Evolutionary conservation across 2,329 filamentous ascomycete species (phyloP).

Genomic region (Sporothrix phasma): DNA sequence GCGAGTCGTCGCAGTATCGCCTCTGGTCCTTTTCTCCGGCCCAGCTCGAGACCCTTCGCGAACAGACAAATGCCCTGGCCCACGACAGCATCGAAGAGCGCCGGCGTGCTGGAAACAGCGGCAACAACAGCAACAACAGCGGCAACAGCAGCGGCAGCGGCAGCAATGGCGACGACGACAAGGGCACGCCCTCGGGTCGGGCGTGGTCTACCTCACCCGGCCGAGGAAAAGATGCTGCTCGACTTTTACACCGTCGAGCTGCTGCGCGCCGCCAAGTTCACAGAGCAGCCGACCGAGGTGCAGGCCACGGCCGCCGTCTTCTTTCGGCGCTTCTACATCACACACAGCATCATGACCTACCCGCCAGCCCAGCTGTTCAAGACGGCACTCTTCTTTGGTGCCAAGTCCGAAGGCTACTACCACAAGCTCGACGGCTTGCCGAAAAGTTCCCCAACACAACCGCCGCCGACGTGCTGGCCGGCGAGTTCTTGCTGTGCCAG

Average conservation of each 20-base stretch:
- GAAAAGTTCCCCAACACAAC: conserved; percentile 60
- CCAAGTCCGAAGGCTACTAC: conserved; percentile 83
- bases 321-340: conserved; percentile 88
- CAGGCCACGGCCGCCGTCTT: conserved; percentile 77
- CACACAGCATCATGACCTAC: conserved; percentile 94
- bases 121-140: conserved; percentile 17
- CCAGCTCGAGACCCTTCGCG: conserved; percentile 60
- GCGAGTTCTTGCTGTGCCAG: conserved; percentile 88
- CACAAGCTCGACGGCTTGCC: conserved; percentile 36
- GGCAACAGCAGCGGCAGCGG: not conserved
- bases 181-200: conserved; percentile 20
- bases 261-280: conserved; percentile 46
- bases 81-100: conserved; percentile 47
- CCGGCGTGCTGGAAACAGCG: conserved; percentile 37
- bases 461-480: conserved; percentile 73
- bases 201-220: conserved; percentile 56
- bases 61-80: conserved; percentile 70
- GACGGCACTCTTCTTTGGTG: conserved; percentile 84
- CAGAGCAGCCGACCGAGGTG: conserved; percentile 41
- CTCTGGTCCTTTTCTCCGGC: conserved; percentile 84
- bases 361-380: conserved; percentile 82
- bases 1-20: conserved; percentile 78
- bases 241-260: conserved; percentile 61
- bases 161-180: conserved; percentile 7
- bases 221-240: conserved; percentile 74